phyloP scores from a whole-genome alignment of 306 rosid genomes.

The Vigna mungo region DNA sequence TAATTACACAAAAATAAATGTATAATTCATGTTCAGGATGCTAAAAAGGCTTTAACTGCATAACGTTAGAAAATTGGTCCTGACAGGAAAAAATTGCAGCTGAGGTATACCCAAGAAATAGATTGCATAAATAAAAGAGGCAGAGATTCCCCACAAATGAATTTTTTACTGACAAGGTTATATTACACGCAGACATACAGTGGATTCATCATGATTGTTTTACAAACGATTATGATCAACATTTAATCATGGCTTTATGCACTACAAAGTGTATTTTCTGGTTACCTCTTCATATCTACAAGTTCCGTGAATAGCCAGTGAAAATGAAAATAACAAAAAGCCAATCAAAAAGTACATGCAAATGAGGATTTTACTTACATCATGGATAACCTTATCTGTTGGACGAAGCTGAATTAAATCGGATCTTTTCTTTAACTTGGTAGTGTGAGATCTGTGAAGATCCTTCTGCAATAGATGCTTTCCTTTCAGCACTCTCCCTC shows the following conservation, averaged over 20 bases:
- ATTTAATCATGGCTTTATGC: slow-evolving; percentile 21
- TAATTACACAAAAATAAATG: background rate
- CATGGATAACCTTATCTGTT: slow-evolving; percentile 49
- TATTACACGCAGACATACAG: slow-evolving; percentile 1
- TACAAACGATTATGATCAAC: slow-evolving; percentile 14
- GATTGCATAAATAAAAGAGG: background rate
- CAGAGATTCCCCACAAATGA: background rate
- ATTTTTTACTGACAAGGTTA: background rate
- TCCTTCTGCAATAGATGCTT: slow-evolving; percentile 42
- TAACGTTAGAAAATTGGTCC: background rate
- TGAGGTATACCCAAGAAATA: background rate
- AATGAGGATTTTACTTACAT: slow-evolving; percentile 43
- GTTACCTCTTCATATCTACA: slow-evolving; percentile 8
- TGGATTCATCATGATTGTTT: background rate
- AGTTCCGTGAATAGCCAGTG: slow-evolving; percentile 14
- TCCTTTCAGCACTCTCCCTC: slow-evolving; percentile 43
- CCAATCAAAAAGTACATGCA: slow-evolving; percentile 23
- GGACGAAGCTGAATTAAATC: slow-evolving; percentile 46
- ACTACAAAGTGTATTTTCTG: slow-evolving; percentile 24
- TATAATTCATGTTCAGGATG: background rate
- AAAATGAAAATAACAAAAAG: slow-evolving; percentile 23
- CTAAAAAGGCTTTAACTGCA: background rate
- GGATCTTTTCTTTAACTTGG: slow-evolving; percentile 41
- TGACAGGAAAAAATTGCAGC: background rate
- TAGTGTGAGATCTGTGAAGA: slow-evolving; percentile 33